Conservation (phyloP, 345 rosid species). For the Rhodamnia argentea region DNA sequence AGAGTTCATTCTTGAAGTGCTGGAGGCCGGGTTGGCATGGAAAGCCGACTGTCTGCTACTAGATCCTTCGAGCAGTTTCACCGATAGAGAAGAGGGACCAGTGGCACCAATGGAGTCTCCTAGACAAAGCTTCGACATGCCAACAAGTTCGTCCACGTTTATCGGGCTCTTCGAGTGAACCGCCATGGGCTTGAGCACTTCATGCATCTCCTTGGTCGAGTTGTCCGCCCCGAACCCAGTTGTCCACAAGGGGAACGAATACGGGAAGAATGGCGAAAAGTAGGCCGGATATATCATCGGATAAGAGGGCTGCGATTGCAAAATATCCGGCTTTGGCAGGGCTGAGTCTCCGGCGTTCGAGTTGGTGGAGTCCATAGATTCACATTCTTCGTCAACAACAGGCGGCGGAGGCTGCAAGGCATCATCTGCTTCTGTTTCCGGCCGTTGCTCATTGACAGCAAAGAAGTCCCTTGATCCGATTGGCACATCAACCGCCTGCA, state of each 20-base stretch:
- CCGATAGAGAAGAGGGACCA: slow-evolving; percentile 58
- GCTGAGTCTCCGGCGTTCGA: slow-evolving; percentile 55
- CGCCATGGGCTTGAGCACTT: slow-evolving; percentile 84
- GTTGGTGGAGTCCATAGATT: slow-evolving; percentile 93
- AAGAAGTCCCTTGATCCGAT: slow-evolving; percentile 54
- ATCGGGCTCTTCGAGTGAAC: slow-evolving; percentile 77
- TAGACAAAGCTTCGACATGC: slow-evolving; percentile 82
- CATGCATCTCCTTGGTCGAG: slow-evolving; percentile 29
- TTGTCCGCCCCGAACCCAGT: slow-evolving; percentile 33
- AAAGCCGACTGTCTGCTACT: slow-evolving; percentile 80
- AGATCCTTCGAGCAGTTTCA: slow-evolving; percentile 60
- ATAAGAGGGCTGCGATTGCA: slow-evolving; percentile 32
- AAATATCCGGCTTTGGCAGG: slow-evolving; percentile 30
- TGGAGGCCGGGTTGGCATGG: slow-evolving; percentile 67
- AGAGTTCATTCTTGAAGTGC: slow-evolving; percentile 35
- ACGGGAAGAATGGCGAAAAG: slow-evolving; percentile 63
- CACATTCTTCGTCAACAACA: slow-evolving; percentile 74
- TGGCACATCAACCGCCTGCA: slow-evolving; percentile 49
- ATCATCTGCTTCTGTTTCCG: slow-evolving; percentile 35
- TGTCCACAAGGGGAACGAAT: slow-evolving; percentile 68
- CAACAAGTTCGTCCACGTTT: slow-evolving; percentile 83
- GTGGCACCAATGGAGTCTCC: slow-evolving; percentile 50
- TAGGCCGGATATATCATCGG: slow-evolving; percentile 69
- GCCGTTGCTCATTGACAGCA: slow-evolving; percentile 19
- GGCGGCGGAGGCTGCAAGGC: slow-evolving; percentile 38